These are phyloP conservation scores for Lablab purpureus DNA, from an alignment of 306 rosid species.

Conservation along the genomic window DNA sequence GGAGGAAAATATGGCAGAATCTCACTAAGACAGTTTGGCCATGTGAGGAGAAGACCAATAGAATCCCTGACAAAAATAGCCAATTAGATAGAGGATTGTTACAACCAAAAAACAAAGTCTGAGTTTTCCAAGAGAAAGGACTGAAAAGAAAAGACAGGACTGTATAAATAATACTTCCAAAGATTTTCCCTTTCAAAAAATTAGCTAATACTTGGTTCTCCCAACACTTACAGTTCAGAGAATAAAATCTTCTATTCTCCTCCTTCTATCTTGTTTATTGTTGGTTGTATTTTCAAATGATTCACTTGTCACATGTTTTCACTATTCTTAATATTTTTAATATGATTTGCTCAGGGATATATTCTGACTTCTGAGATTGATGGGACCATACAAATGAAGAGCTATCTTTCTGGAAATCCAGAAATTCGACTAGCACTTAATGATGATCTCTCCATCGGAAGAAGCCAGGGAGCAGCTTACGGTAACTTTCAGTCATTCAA, in stretches of 20 bases:
- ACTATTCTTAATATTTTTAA: slow-evolving; percentile 31
- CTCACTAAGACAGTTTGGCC: slow-evolving; percentile 9
- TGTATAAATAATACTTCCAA: not conserved
- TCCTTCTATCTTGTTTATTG: slow-evolving; percentile 28
- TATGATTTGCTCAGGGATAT: slow-evolving; percentile 72
- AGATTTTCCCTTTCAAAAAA: not conserved
- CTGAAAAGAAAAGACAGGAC: not conserved
- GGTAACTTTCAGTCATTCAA: slow-evolving; percentile 54
- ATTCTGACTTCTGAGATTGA: slow-evolving; percentile 92
- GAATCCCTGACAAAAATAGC: slow-evolving; percentile 18
- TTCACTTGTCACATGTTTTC: slow-evolving; percentile 26
- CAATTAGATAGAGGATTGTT: slow-evolving; percentile 14
- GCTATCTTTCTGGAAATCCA: slow-evolving; percentile 89
- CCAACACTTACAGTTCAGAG: not conserved
- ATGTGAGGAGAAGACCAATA: not conserved
- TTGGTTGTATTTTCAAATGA: slow-evolving; percentile 33
- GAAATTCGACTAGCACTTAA: slow-evolving; percentile 87
- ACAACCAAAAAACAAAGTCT: not conserved
- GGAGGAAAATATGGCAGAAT: slow-evolving; percentile 21
- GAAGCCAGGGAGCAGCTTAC: slow-evolving; percentile 59
- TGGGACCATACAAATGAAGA: slow-evolving; percentile 95
- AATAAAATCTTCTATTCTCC: not conserved
- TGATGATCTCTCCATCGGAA: slow-evolving; percentile 84
- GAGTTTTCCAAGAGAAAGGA: not conserved
- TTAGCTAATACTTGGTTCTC: not conserved